Base-by-base conservation (phyloP, 1,284 basidiomycete species). In the Clitocybe nebularis region DNA sequence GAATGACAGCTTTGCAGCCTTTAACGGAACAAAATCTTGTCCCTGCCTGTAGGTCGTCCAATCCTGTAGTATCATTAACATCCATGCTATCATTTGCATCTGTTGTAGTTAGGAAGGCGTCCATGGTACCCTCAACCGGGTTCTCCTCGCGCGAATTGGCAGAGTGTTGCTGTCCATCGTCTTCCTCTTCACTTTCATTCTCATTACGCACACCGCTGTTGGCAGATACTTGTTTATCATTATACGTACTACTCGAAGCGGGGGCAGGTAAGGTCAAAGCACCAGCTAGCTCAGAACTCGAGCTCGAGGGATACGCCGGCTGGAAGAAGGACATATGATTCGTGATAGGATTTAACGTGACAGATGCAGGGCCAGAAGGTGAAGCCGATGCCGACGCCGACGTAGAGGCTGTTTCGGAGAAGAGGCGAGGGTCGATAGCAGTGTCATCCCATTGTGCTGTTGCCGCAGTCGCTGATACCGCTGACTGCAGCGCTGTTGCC, bases 11-110 rank as follows among this genome's bases (percentile, higher is more conserved):
- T 51, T 72, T 75, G 57, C 77, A 79, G 11, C 75, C 75, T 53
- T 75, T 77, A 46, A 78, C 72, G 4, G 75, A 74, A 48, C 75
- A 78, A 44, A 59, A 69, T 10, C 71, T 64, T 5, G 29, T 5
- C 29, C n/a, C 13, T n/a, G 29, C 29, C 2, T 30, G n/a, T 30
- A 30, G 36, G 22, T 17, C 1, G 22, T 25, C 23, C 19, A 5
- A 10, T 9, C 20, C 21, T 14, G 21, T 23, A 36, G n/a, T 23
- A 23, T n/a, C 10, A 25, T 1, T 22, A 16, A n/a, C 4, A 24
- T 17, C 19, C 7, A 22, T 17, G 9, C 4, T 16, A 10, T 23
- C 39, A 21, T n/a, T 5, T 16, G 9, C n/a, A 23, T n/a, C n/a
- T n/a, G n/a, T n/a, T n/a, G n/a, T n/a, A n/a, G n/a, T n/a, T n/a